A percentile compares a stretch with the other conserved stretches of the same genome.
These are phyloP conservation scores for Funneliformis geosporum DNA, from an alignment of 192 early-diverging fungal genomes.

Conservation along the genomic window DNA sequence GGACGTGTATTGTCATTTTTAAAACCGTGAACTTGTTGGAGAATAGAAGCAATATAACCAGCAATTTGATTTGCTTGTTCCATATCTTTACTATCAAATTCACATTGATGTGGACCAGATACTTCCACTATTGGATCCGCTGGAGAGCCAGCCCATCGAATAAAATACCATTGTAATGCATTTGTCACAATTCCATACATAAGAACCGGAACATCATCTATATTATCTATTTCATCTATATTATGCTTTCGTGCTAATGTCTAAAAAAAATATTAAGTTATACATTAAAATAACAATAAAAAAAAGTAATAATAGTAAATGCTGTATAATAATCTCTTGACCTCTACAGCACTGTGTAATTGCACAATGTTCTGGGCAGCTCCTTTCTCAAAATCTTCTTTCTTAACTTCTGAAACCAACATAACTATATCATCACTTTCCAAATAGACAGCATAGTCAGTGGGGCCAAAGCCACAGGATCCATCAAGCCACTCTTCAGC, in stretches of 20 bases:
- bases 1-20: background rate
- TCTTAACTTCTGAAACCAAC: background rate
- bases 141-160: conserved; percentile 11
- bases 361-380: conserved; percentile 3
- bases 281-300: background rate
- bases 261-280: background rate
- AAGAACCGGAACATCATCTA: background rate
- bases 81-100: background rate
- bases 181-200: conserved; percentile 23
- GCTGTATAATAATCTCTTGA: background rate
- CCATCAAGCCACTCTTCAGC: conserved; percentile 15
- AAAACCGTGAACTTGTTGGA: background rate
- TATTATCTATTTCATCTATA: background rate
- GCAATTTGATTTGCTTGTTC: background rate
- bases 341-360: background rate
- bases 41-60: background rate
- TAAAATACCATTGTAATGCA: conserved; percentile 10
- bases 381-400: conserved; percentile 17
- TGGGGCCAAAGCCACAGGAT: background rate
- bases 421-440: background rate
- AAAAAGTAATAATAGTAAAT: too few relatives aligned
- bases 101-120: background rate
- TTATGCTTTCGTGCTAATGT: background rate
- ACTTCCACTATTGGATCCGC: background rate
- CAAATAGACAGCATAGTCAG: background rate